These are phyloP conservation scores for Penicillium sp. DNA, from an alignment of 2,329 filamentous ascomycete genomes.

Conservation along the genomic window DNA sequence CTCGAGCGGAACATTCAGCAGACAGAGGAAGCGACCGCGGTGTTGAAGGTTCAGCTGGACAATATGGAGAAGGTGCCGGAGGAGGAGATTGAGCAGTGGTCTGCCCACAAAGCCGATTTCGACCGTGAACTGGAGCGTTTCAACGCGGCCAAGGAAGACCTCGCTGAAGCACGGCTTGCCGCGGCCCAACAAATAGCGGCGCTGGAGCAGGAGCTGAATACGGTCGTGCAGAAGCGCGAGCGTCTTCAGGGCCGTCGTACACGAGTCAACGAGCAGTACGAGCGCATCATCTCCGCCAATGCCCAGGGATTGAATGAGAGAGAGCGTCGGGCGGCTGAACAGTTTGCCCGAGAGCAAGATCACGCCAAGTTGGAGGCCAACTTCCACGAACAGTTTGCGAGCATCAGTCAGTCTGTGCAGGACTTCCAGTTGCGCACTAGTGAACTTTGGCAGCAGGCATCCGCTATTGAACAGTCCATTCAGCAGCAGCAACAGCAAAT, in stretches of 20 bases:
- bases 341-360: conserved; percentile 44
- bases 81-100: conserved; percentile 52
- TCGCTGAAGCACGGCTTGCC: conserved; percentile 49
- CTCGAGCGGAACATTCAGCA: conserved; percentile 60
- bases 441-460: conserved; percentile 44
- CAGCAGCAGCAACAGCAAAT: conserved; percentile 46
- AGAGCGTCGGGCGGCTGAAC: conserved; percentile 47
- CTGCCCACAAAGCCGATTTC: conserved; percentile 51
- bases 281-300: conserved; percentile 56
- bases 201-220: conserved; percentile 51
- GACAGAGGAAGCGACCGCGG: conserved; percentile 58
- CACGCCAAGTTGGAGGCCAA: conserved; percentile 42
- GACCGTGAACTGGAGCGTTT: conserved; percentile 52
- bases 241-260: conserved; percentile 55
- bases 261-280: conserved; percentile 59
- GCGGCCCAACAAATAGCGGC: conserved; percentile 50
- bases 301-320: conserved; percentile 54
- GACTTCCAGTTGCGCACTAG: conserved; percentile 42
- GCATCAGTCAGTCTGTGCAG: conserved; percentile 41
- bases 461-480: conserved; percentile 42
- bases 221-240: conserved; percentile 54
- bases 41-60: conserved; percentile 52
- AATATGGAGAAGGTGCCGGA: conserved; percentile 54
- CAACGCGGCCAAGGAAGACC: conserved; percentile 48
- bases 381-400: conserved; percentile 42